phyloP scores from a whole-genome alignment of 371 early-diverging fungal species.

The Mucor piriformis region DNA sequence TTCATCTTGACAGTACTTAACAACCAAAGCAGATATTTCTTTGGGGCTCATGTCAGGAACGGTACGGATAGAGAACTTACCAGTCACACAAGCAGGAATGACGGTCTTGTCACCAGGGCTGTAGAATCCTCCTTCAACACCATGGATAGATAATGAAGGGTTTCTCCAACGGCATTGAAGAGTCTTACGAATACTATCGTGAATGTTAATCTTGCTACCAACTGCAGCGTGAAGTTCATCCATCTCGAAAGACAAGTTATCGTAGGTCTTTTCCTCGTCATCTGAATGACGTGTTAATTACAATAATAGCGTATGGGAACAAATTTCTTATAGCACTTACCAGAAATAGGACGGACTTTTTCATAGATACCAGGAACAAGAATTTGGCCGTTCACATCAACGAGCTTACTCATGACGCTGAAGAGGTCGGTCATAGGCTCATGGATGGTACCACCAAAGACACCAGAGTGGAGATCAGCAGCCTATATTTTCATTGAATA shows the following conservation, averaged over 20 bases:
- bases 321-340: slow-evolving; percentile 29
- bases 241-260: slow-evolving; percentile 79
- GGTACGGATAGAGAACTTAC: slow-evolving; percentile 96
- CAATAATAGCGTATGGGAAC: neutral
- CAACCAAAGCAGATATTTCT: slow-evolving; percentile 74
- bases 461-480: slow-evolving; percentile 93
- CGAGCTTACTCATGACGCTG: slow-evolving; percentile 82
- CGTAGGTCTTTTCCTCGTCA: slow-evolving; percentile 83
- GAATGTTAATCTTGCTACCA: slow-evolving; percentile 79
- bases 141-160: slow-evolving; percentile 95
- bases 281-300: slow-evolving; percentile 15
- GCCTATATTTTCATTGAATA: slow-evolving; percentile 1
- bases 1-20: slow-evolving; percentile 73
- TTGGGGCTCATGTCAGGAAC: slow-evolving; percentile 92
- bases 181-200: slow-evolving; percentile 71
- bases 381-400: slow-evolving; percentile 86
- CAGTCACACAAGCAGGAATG: slow-evolving; percentile 93
- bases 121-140: slow-evolving; percentile 96
- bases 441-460: slow-evolving; percentile 96
- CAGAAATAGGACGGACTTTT: slow-evolving; percentile 84
- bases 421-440: slow-evolving; percentile 97
- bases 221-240: slow-evolving; percentile 81
- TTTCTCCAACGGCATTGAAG: slow-evolving; percentile 93
- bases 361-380: slow-evolving; percentile 92
- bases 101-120: slow-evolving; percentile 95